These are phyloP conservation scores for Claviceps pazoutovae DNA, from an alignment of 2,329 filamentous ascomycete species.

Conservation along the genomic window DNA sequence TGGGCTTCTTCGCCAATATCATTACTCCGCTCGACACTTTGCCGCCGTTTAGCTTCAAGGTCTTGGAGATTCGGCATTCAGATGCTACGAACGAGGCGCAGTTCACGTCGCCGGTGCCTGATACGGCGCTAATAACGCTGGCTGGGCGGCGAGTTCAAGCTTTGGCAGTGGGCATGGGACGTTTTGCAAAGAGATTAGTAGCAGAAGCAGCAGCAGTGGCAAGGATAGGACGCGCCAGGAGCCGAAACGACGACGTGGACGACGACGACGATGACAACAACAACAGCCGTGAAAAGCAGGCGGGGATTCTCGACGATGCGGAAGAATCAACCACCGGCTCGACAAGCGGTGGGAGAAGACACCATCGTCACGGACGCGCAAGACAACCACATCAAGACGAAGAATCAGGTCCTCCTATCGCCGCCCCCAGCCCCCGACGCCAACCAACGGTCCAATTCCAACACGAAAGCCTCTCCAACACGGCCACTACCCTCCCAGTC, in stretches of 20 bases:
- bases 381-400: not conserved
- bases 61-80: slow-evolving; percentile 33
- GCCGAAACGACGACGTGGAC: not conserved
- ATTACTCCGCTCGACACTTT: slow-evolving; percentile 40
- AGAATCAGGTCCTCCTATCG: not conserved
- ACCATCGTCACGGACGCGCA: not conserved
- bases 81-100: slow-evolving; percentile 7
- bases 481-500: not conserved
- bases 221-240: not conserved
- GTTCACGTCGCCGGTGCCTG: no score
- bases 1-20: slow-evolving; percentile 49
- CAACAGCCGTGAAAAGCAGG: not conserved
- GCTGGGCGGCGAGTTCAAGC: not conserved
- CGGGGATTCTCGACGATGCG: not conserved
- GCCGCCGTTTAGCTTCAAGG: slow-evolving; percentile 32
- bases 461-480: slow-evolving; percentile 5
- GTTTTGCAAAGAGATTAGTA: not conserved
- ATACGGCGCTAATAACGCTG: no score
- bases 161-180: not conserved
- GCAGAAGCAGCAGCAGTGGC: not conserved
- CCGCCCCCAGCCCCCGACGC: not conserved
- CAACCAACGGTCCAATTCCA: slow-evolving; percentile 1
- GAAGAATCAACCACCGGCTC: not conserved
- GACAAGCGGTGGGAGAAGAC: not conserved
- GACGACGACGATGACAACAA: no score